These are phyloP conservation scores for Amylocystis lapponica DNA, from an alignment of 768 basidiomycete species.

Conservation along the genomic window DNA sequence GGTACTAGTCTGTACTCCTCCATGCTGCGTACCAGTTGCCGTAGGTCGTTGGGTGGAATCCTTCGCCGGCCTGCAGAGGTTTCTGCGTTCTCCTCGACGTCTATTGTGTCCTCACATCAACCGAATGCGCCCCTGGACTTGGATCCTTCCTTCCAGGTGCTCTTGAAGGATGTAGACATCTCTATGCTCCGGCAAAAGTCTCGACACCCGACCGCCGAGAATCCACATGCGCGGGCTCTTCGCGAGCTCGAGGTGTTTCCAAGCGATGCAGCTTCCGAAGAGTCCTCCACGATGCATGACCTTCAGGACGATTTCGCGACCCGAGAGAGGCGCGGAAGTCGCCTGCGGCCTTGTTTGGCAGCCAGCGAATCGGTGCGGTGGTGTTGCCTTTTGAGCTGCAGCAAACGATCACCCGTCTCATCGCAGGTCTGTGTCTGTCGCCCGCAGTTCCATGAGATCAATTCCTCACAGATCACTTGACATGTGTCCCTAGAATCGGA, in stretches of 20 bases:
- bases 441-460: neutral
- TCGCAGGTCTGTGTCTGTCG: constrained; percentile 44
- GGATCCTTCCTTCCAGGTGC: constrained; percentile 56
- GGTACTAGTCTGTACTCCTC: no score
- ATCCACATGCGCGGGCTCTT: constrained; percentile 16
- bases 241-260: constrained; percentile 55
- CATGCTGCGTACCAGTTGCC: constrained; percentile 16
- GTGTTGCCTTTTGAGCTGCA: constrained; percentile 70
- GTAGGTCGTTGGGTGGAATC: constrained; percentile 6
- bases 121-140: constrained; percentile 59
- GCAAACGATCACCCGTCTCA: constrained; percentile 56
- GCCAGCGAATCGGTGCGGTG: constrained; percentile 64
- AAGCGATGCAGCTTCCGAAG: constrained; percentile 14
- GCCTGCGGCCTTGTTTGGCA: constrained; percentile 79
- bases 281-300: constrained; percentile 19
- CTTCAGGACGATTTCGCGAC: constrained; percentile 25
- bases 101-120: constrained; percentile 27
- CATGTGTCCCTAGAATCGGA: constrained; percentile 44
- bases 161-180: constrained; percentile 65
- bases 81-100: constrained; percentile 27
- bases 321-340: constrained; percentile 52
- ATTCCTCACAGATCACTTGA: no score
- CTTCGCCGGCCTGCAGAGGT: constrained; percentile 6
- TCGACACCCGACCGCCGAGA: constrained; percentile 1
- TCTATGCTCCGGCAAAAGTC: constrained; percentile 39